Evolutionary conservation across 2,329 filamentous ascomycete species (phyloP), one percentile per base, ranked within the genome.

Genomic region (Venturiaceae sp.): DNA sequence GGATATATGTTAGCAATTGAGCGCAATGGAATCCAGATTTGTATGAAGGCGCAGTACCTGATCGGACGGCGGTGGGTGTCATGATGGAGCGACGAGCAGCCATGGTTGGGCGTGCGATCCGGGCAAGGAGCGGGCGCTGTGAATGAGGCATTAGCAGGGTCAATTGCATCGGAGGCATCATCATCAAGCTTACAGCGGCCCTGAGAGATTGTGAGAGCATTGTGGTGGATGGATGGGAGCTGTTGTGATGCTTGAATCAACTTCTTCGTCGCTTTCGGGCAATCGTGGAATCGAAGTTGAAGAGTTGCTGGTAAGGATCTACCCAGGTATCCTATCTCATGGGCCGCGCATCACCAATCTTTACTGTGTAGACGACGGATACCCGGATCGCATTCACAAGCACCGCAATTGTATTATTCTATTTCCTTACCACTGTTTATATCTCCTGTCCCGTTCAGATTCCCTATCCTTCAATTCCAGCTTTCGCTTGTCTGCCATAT

Each of bases 201-300:
- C 81, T 79, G 74, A 83, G 74, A 71, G 81, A 79, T 73, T 83
- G 80, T 69, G 79, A 80, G 75, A 83, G 75, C 80, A 83, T 83
- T 72, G 70, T 46, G 52, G 41, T 44, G 36, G 55, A 50, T 37
- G 39, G 32, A 33, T 28, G n/a, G 36, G 41, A 30, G 57, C 13
- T 26, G 39, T 47, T 26, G 26, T 57, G 34, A 41, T 47, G 39
- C 39, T 52, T 41, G 52, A 23, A 32, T 37, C 30, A 37, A 13
- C 19, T 37, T 53, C 32, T 37, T 53, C 52, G 32, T 23, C 52
- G 19, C 52, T 36, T 13, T 34, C 32, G 34, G 34, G 52, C 23
- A n/a, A 14, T 33, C 16, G 52, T 53, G 30, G 52, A n/a, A n/a
- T n/a, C n/a, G n/a, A 34, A 36, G 50, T 21, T 53, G 26, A 32